phyloP scores from a whole-genome alignment of 352 stramenopile genomes.

The Globisporangium mamillatum region DNA sequence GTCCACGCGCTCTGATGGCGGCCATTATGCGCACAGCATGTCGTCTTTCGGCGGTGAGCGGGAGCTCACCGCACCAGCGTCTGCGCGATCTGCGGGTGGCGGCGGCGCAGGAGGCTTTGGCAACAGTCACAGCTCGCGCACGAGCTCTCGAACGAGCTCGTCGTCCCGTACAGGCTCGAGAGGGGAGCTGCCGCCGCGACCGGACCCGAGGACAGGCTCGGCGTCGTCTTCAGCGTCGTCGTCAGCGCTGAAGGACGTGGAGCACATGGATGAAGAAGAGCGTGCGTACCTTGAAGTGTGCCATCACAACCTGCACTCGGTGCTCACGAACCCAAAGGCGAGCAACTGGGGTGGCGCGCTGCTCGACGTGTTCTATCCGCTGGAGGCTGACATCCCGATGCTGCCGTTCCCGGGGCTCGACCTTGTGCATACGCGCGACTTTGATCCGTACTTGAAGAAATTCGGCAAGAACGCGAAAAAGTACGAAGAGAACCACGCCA shows the following conservation, averaged over 20 bases:
- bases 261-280: conserved; percentile 55
- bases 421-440: conserved; percentile 59
- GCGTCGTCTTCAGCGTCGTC: not conserved
- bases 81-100: conserved; percentile 24
- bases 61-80: conserved; percentile 26
- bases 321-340: conserved; percentile 78
- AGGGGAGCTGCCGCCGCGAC: conserved; percentile 6
- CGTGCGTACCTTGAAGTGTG: conserved; percentile 61
- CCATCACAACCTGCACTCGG: conserved; percentile 84
- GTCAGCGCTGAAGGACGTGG: conserved; percentile 23
- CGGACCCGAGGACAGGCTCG: conserved; percentile 6
- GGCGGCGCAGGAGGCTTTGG: conserved; percentile 2
- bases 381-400: conserved; percentile 66
- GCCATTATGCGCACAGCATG: conserved; percentile 18
- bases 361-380: conserved; percentile 72
- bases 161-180: conserved; percentile 28
- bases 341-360: conserved; percentile 66
- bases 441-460: conserved; percentile 75
- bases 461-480: conserved; percentile 59
- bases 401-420: conserved; percentile 65
- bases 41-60: conserved; percentile 18
- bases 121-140: conserved; percentile 22
- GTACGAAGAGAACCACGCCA: conserved; percentile 76
- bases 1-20: conserved; percentile 37
- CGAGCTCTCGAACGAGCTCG: conserved; percentile 30